Evolutionary conservation across 345 rosid species (phyloP), one percentile per base, ranked within the genome.

Genomic region (Draba incana): DNA sequence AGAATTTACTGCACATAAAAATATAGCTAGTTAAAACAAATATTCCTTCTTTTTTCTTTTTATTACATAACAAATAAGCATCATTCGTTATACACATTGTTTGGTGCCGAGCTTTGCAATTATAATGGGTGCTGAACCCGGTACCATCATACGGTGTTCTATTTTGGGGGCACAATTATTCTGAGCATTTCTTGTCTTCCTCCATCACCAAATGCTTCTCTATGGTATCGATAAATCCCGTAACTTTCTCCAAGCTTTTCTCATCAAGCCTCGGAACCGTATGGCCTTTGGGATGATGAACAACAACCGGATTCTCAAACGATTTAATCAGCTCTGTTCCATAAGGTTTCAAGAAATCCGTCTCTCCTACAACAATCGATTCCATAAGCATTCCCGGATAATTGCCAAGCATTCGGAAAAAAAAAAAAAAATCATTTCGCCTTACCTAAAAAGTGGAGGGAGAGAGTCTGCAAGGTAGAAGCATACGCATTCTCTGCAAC

Each of bases 261-360:
- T 85, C 98, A 84, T 85, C 98, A 39, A 93, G 88, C 56, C 96
- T 85, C 0, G 98, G 98, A 15, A 90, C 77, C 0, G 98, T 93
- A 70, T 93, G 98, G 43, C 98, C 98, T 68, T 88, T 87, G n/a
- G 96, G 98, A 72, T 93, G 98, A 63, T 84, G 64, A 63, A 88
- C 79, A 4, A 88, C 72, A 11, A 87, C 79, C 4, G 94, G 91
- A 25, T 88, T 83, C 47, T 67, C 79, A 54, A 45, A 93, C 0
- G 59, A 63, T 42, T 85, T 61, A 38, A 90, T n/a, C 10, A 90
- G 85, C 71, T 87, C 78, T 24, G 41, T 24, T 42, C 98, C 98
- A 11, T 85, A 72, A 39, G 82, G 85, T 80, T 80, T 93, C 79
- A 93, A 66, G 72, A 82, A 93, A 78, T 93, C 98, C 0, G 62